Conservation (phyloP, 805 yeast species). For the Candida rishiriensis region DNA sequence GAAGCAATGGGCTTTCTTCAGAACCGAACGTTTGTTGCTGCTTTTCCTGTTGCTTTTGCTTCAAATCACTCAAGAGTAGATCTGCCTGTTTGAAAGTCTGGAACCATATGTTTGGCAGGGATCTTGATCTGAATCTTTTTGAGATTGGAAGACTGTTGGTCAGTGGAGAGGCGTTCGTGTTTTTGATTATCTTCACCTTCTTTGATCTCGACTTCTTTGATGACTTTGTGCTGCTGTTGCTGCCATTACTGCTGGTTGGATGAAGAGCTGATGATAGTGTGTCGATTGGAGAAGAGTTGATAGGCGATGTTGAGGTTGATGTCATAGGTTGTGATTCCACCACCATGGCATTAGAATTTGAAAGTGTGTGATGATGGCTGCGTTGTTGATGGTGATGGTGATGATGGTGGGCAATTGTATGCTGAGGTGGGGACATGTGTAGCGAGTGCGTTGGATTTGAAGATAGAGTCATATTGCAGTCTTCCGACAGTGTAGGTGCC, state of each 20-base stretch:
- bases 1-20: constrained; percentile 34
- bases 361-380: constrained; percentile 9
- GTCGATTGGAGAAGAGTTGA: constrained; percentile 8
- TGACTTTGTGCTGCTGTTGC: constrained; percentile 7
- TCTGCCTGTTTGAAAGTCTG: constrained; percentile 21
- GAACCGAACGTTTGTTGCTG: not conserved
- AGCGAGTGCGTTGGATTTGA: constrained; percentile 5
- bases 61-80: constrained; percentile 15
- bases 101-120: constrained; percentile 31
- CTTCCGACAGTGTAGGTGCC: constrained; percentile 3
- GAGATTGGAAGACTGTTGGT: constrained; percentile 15
- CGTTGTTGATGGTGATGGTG: constrained; percentile 3
- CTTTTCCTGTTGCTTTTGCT: constrained; percentile 14
- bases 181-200: constrained; percentile 8
- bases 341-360: not conserved
- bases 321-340: not conserved
- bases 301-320: constrained; percentile 3
- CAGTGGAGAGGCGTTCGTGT: not conserved
- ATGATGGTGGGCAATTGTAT: not conserved
- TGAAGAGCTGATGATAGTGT: not conserved
- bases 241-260: not conserved
- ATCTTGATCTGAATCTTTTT: constrained; percentile 30
- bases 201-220: constrained; percentile 12
- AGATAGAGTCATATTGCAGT: constrained; percentile 9
- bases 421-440: constrained; percentile 1